Percentiles rank a stretch among this genome's conserved stretches.
Evolutionary conservation across 495 filamentous ascomycete species (phyloP).

Genomic region (Darksidea phi): DNA sequence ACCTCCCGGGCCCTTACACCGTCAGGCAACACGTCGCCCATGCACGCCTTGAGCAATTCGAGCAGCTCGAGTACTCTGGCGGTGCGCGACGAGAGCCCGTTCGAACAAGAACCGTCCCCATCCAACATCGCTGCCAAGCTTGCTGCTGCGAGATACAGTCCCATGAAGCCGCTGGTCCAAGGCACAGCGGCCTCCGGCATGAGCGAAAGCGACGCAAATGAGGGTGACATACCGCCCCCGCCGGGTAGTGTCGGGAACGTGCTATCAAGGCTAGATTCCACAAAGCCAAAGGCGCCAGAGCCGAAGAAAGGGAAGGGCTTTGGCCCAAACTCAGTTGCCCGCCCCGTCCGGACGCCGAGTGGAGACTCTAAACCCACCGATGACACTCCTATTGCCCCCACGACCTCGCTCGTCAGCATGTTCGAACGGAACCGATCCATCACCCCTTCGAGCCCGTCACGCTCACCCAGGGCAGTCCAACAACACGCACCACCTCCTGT

Average conservation of each 20-base stretch:
- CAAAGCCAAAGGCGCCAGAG: not conserved
- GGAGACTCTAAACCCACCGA: constrained; percentile 43
- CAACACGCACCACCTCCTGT: constrained; percentile 31
- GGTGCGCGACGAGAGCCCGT: constrained; percentile 24
- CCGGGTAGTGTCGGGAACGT: constrained; percentile 29
- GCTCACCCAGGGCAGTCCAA: constrained; percentile 4
- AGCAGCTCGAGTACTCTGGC: constrained; percentile 31
- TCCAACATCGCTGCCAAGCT: constrained; percentile 39
- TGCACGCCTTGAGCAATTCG: constrained; percentile 20
- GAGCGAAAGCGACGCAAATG: constrained; percentile 15
- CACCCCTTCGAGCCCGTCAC: not conserved
- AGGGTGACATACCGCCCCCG: constrained; percentile 29
- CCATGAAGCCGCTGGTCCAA: constrained; percentile 19
- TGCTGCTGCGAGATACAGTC: constrained; percentile 33
- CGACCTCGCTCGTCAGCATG: constrained; percentile 58
- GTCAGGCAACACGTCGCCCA: constrained; percentile 13
- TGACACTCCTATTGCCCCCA: constrained; percentile 54
- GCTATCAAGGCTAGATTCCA: constrained; percentile 21
- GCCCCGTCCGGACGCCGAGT: not conserved
- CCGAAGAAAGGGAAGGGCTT: constrained; percentile 5
- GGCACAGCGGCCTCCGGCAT: not conserved
- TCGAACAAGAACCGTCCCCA: constrained; percentile 27
- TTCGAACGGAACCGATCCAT: constrained; percentile 51
- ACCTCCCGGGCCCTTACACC: constrained; percentile 5
- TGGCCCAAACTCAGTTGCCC: constrained; percentile 8